These are phyloP conservation scores for Lippia alba DNA, from an alignment of 305 asterid species.

Conservation along the genomic window DNA sequence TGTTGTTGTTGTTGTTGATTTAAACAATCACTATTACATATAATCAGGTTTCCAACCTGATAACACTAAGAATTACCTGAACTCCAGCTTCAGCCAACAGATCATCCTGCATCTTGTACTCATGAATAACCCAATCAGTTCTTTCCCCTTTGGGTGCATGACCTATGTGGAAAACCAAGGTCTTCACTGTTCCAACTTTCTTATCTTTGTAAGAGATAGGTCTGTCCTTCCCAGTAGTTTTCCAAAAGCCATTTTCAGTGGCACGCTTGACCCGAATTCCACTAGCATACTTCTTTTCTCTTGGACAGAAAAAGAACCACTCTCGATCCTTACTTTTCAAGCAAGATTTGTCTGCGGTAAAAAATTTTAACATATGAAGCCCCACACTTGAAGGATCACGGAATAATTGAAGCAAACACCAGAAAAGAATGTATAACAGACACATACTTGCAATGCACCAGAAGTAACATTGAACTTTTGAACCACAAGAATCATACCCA, in stretches of 20 bases:
- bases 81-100: conserved; percentile 57
- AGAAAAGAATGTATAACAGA: background rate
- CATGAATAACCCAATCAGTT: conserved; percentile 88
- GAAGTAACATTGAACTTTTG: background rate
- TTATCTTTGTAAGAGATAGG: conserved; percentile 36
- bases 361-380: background rate
- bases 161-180: conserved; percentile 83
- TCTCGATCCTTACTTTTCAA: conserved; percentile 75
- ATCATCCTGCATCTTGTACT: conserved; percentile 60
- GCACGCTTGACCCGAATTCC: conserved; percentile 84
- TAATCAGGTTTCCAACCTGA: background rate
- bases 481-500: background rate
- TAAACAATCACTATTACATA: background rate
- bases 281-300: conserved; percentile 77
- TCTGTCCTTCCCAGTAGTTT: conserved; percentile 85
- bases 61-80: conserved; percentile 54
- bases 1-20: too few species aligned
- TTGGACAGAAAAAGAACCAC: conserved; percentile 95
- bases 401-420: background rate
- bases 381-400: background rate
- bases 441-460: background rate
- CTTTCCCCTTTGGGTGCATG: conserved; percentile 75
- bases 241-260: conserved; percentile 88
- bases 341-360: conserved; percentile 66
- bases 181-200: conserved; percentile 69